Conservation (phyloP, 768 basidiomycete species). For the Tulasnella sp. region DNA sequence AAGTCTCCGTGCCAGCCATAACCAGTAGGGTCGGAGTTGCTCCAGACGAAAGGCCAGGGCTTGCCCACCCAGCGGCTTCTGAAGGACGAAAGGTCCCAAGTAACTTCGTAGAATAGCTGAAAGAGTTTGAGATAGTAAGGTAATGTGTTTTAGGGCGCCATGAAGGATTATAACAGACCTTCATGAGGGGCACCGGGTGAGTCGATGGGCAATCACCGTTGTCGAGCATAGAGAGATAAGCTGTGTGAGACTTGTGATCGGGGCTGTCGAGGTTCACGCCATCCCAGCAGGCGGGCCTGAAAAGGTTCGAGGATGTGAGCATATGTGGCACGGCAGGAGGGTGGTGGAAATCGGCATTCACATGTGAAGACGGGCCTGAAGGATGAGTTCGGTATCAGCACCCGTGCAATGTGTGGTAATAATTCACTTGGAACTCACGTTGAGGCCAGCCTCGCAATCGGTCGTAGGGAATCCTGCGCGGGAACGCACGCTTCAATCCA, state of each 20-base stretch:
- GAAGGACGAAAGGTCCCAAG: slow-evolving; percentile 21
- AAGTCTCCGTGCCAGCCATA: slow-evolving; percentile 23
- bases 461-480: slow-evolving; percentile 38
- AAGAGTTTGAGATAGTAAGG: neutral
- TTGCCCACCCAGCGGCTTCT: slow-evolving; percentile 13
- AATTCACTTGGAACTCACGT: slow-evolving; percentile 28
- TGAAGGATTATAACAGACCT: neutral
- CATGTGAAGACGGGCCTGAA: neutral
- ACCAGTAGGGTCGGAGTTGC: slow-evolving; percentile 23
- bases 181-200: slow-evolving; percentile 20
- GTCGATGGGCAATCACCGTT: slow-evolving; percentile 17
- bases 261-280: slow-evolving; percentile 38
- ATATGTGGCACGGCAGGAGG: neutral
- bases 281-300: slow-evolving; percentile 20
- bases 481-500: slow-evolving; percentile 27
- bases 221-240: slow-evolving; percentile 18
- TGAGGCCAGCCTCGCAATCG: slow-evolving; percentile 38
- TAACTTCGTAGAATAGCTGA: slow-evolving; percentile 21
- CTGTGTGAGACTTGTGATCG: slow-evolving; percentile 26
- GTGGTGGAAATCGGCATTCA: neutral
- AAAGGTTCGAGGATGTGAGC: neutral
- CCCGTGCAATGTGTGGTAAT: neutral
- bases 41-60: slow-evolving; percentile 22
- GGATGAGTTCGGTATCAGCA: neutral
- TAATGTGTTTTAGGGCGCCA: neutral